Base-by-base conservation (phyloP, 75 land plant genomes). In the Cryptomeria japonica region DNA sequence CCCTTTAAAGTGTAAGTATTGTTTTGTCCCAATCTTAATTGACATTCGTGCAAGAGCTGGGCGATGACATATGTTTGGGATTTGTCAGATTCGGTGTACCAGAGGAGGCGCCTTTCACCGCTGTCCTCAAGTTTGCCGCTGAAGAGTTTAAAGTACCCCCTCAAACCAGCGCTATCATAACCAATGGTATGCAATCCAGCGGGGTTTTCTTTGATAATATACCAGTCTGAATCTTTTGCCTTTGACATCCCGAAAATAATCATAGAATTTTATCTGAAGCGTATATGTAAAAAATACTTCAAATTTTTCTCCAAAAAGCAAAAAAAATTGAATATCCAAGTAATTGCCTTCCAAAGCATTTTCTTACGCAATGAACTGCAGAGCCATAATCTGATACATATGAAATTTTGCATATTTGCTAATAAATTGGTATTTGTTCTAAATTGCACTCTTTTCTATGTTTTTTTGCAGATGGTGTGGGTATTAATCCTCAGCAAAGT, bases 101-200 rank as follows among this genome's bases (percentile, higher is more conserved):
- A 2, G 99, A 98, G 87, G 99, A 93, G 80, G 99, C 99, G 9
- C 99, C 99, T 1, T 98, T 98, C 92, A 98, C 99, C n/a, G 99
- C 99, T 0, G 99, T 98, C 32, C 91, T 98, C 83, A 98, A 98
- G 89, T 98, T 93, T 79, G 99, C 98, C 2, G 99, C 99, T 25
- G 99, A 98, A 91, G 99, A 98, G 82, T 98, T 98, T 91, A 98
- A 98, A 85, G 99, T 98, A 11, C 99, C 99, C 37, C 98, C 99
- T n/a, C 99, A 97, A 84, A 98, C 99, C 80, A 98, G 99, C 90
- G 99, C 99, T 28, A 97, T 98, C 88, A 98, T 98, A 92, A 98
- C 99, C 73, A 96, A 97, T 86, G 99, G 99, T 98, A 89, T 31
- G 84, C 25, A 38, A 51, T 36, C 78, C 32, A 64, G 8, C 7